Conservation (phyloP, 805 yeast genomes). For the Suhomyces kilbournensis region DNA sequence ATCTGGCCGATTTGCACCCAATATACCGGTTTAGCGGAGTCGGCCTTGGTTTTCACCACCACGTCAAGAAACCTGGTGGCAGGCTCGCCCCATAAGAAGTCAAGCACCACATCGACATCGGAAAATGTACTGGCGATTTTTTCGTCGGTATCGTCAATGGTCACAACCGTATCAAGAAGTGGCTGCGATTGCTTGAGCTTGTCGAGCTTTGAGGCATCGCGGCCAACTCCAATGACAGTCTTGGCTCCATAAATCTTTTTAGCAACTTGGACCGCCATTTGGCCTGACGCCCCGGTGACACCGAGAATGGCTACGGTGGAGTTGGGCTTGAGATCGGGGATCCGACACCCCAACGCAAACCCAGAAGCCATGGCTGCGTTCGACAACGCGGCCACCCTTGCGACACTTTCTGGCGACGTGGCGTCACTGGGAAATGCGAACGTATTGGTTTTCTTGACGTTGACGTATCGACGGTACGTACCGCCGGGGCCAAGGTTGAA, state of each 20-base stretch:
- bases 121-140: background rate
- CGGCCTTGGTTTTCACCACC: background rate
- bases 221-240: constrained; percentile 8
- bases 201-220: constrained; percentile 2
- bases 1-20: constrained; percentile 11
- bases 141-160: constrained; percentile 1
- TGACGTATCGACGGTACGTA: constrained; percentile 6
- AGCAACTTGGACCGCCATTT: constrained; percentile 8
- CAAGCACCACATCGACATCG: constrained; percentile 10
- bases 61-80: constrained; percentile 1
- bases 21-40: constrained; percentile 2
- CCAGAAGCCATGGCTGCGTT: constrained; percentile 10
- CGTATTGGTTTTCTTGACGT: constrained; percentile 4
- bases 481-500: constrained; percentile 5
- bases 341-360: constrained; percentile 8
- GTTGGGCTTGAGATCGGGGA: constrained; percentile 4
- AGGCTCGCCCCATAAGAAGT: constrained; percentile 8
- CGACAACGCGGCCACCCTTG: constrained; percentile 9
- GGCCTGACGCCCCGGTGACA: constrained; percentile 10
- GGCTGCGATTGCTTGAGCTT: constrained; percentile 3
- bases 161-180: constrained; percentile 5
- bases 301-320: constrained; percentile 9
- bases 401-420: constrained; percentile 5
- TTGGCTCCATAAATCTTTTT: constrained; percentile 6
- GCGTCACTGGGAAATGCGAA: constrained; percentile 5